A percentile compares a stretch with the other conserved stretches of the same genome.
These are phyloP conservation scores for Ziziphus jujuba DNA, from an alignment of 306 rosid species.

Conservation along the genomic window DNA sequence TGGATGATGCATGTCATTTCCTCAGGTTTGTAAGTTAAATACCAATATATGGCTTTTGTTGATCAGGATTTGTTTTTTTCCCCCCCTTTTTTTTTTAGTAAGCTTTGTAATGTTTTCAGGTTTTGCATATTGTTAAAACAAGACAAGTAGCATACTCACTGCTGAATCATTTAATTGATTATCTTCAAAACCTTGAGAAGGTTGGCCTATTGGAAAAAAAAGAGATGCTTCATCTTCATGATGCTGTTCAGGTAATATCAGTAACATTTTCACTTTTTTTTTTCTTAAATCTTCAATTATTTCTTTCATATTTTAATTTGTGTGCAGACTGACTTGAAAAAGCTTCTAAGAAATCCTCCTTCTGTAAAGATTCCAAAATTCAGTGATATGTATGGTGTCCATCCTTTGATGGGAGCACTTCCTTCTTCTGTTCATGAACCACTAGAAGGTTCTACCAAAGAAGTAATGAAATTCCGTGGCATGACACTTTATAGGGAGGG, in stretches of 20 bases:
- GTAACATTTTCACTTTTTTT: slow-evolving; percentile 8
- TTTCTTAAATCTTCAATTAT: background rate
- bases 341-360: slow-evolving; percentile 83
- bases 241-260: slow-evolving; percentile 76
- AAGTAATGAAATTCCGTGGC: slow-evolving; percentile 68
- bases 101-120: slow-evolving; percentile 43
- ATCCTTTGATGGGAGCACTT: slow-evolving; percentile 84
- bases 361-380: slow-evolving; percentile 69
- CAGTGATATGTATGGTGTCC: slow-evolving; percentile 32
- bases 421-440: slow-evolving; percentile 60
- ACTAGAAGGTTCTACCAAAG: slow-evolving; percentile 59
- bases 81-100: background rate
- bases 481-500: slow-evolving; percentile 81
- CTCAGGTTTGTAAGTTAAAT: slow-evolving; percentile 66
- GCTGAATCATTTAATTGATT: slow-evolving; percentile 70
- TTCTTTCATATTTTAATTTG: slow-evolving; percentile 5
- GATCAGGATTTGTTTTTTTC: no score
- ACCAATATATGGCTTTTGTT: background rate
- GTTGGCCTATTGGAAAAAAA: slow-evolving; percentile 83
- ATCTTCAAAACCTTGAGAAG: slow-evolving; percentile 83
- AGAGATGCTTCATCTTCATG: slow-evolving; percentile 95
- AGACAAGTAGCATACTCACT: slow-evolving; percentile 82
- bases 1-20: slow-evolving; percentile 83
- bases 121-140: slow-evolving; percentile 81
- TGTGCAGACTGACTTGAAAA: slow-evolving; percentile 85